Base-by-base conservation (phyloP, 352 stramenopile species). In the Peronosclerospora sorghi region DNA sequence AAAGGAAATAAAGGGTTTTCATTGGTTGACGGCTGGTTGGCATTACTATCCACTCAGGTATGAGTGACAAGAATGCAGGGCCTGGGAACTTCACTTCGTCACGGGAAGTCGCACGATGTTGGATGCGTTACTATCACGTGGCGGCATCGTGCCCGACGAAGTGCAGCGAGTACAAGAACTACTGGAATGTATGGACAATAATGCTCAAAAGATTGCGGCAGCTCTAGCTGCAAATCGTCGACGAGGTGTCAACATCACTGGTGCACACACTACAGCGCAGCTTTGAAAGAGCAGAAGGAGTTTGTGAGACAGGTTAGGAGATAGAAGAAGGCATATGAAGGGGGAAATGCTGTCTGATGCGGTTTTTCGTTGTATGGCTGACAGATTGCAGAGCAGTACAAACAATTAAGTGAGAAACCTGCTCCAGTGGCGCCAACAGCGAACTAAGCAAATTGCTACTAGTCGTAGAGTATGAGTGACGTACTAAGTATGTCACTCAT, bases 131-230 rank as follows among this genome's bases (percentile, higher is more conserved):
- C 17, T 59, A 40, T 18, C 51, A 40, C 49, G 47, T 15, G 35
- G 51, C 3, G 41, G 47, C 12, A 12, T 19, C 4, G 45, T 79
- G 2, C 67, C 73, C 1, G 53, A 67, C 7, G 76, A 85, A 45
- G 28, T 89, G 32, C 26, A 66, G 32, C 49, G 62, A 24, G 60
- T 73, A 32, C 76, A 89, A 53, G 69, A 85, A 8, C 36, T 85
- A 30, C 43, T 89, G 26, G 71, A 86, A 43, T 73, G 58, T 36
- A 45, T 83, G 23, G 68, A 86, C 52, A 67, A 70, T 37, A 89
- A 89, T 51, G 73, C 68, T 34, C 51, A 85, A 43, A 76, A 76
- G 38, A 83, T 86, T 39, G 72, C 76, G 29, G 47, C 55, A 35
- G 62, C 71, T 38, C 42, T 88, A 40, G 50, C 59, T 12, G 56